A percentile compares a stretch with the other conserved stretches of the same genome.
Evolutionary conservation across 2,329 filamentous ascomycete species (phyloP).

Genomic region (Pestalotiopsis sp.): DNA sequence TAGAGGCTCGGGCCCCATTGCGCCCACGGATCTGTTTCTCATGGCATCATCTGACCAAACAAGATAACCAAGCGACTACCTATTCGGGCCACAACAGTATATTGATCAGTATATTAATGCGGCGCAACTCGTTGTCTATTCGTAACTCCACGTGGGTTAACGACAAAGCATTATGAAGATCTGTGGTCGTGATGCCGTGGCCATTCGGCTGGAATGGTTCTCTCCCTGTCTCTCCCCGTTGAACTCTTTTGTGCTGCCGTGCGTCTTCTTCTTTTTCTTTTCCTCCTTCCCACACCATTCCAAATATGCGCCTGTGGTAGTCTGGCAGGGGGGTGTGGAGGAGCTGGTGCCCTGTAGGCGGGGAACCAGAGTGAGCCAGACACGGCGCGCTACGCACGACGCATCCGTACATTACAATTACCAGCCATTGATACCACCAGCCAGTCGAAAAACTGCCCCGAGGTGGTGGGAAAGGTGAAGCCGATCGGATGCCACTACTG

Average conservation of each 20-base stretch:
- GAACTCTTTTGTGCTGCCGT: neutral
- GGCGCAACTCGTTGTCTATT: neutral
- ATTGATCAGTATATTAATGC: neutral
- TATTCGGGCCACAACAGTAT: conserved; percentile 5
- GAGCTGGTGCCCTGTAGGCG: neutral
- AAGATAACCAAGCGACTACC: conserved; percentile 8
- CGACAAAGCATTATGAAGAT: neutral
- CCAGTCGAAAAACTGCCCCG: neutral
- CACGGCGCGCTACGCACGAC: neutral
- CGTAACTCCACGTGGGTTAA: neutral
- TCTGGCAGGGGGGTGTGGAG: neutral
- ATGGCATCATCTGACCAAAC: conserved; percentile 1
- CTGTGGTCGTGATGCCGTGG: neutral
- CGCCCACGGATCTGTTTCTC: neutral
- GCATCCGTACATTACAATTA: no score
- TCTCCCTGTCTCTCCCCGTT: neutral
- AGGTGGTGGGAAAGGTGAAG: neutral
- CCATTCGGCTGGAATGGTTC: neutral
- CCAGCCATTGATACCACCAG: no score
- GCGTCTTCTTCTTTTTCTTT: neutral
- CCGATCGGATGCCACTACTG: neutral
- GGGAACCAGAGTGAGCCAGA: neutral
- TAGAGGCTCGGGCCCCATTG: neutral
- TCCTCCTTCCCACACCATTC: neutral
- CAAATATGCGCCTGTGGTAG: neutral